phyloP scores from a whole-genome alignment of 345 rosid genomes.

The Lepidium africanum region DNA sequence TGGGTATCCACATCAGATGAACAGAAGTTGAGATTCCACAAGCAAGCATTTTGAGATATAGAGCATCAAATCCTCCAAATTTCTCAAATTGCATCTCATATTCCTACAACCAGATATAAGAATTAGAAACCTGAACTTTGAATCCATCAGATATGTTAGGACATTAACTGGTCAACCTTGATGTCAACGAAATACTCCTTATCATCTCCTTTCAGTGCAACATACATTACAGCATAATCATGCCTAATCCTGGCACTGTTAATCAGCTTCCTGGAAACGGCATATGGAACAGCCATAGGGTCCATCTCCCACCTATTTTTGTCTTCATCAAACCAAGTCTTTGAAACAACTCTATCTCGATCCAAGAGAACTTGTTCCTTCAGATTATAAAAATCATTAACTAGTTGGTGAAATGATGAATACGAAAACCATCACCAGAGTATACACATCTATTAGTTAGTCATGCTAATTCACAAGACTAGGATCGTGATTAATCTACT shows the following conservation, averaged over 20 bases:
- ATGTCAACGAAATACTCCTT: conserved; percentile 65
- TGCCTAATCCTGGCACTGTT: conserved; percentile 81
- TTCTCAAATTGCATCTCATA: conserved; percentile 76
- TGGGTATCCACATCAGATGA: conserved; percentile 91
- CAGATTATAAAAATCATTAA: conserved; percentile 17
- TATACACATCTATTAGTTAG: neutral
- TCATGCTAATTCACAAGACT: neutral
- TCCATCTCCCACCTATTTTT: conserved; percentile 87
- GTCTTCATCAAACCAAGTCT: conserved; percentile 82
- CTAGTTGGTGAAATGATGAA: conserved; percentile 12
- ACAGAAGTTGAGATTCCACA: conserved; percentile 70
- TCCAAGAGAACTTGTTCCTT: conserved; percentile 81
- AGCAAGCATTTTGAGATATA: conserved; percentile 89
- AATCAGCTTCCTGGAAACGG: conserved; percentile 71
- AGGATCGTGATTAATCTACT: neutral
- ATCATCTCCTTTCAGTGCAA: conserved; percentile 76
- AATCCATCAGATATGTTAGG: neutral
- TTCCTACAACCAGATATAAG: conserved; percentile 48
- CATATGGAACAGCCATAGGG: conserved; percentile 80
- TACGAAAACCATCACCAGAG: neutral
- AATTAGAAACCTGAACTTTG: conserved; percentile 15
- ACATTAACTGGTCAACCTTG: conserved; percentile 44
- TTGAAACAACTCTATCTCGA: conserved; percentile 83
- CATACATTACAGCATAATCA: conserved; percentile 86
- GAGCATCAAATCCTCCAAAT: conserved; percentile 91